phyloP scores from a whole-genome alignment of 352 stramenopile genomes.

The Globisporangium spinosum region DNA sequence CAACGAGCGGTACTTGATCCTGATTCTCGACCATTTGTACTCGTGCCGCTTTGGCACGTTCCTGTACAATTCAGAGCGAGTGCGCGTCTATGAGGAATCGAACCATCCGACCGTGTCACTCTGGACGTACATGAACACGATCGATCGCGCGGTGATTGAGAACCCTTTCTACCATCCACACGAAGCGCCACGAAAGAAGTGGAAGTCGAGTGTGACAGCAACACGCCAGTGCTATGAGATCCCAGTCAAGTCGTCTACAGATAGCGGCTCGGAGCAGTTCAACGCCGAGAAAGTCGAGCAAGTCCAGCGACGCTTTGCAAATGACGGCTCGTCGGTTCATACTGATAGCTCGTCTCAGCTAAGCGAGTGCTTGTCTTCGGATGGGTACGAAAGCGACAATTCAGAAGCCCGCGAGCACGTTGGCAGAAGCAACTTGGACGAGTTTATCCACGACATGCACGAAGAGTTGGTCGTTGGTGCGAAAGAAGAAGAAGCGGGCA shows the following conservation, averaged over 20 bases:
- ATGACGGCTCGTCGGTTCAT: conserved; percentile 27
- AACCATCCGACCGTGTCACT: conserved; percentile 59
- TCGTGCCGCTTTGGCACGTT: conserved; percentile 91
- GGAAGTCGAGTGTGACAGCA: conserved; percentile 51
- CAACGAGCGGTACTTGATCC: conserved; percentile 77
- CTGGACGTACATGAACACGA: conserved; percentile 70
- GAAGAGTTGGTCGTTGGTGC: conserved; percentile 10
- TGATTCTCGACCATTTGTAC: conserved; percentile 81
- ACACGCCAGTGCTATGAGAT: conserved; percentile 58
- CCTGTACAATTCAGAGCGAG: conserved; percentile 93
- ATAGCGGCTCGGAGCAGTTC: conserved; percentile 7
- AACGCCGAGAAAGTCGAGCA: conserved; percentile 9
- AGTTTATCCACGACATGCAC: conserved; percentile 23
- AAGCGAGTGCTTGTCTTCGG: conserved; percentile 20
- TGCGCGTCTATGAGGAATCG: conserved; percentile 50
- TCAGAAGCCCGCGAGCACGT: conserved; percentile 17
- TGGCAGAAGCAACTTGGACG: conserved; percentile 28
- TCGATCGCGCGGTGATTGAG: conserved; percentile 54
- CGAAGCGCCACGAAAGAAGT: conserved; percentile 39
- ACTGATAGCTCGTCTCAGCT: conserved; percentile 28
- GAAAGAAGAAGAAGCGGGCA: not conserved
- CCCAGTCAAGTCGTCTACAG: conserved; percentile 8
- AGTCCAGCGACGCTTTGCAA: not conserved
- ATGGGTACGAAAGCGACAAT: conserved; percentile 31
- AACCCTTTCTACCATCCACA: conserved; percentile 75